These are phyloP conservation scores for Penicillium flavigenum DNA, from an alignment of 495 filamentous ascomycete species.

Conservation along the genomic window DNA sequence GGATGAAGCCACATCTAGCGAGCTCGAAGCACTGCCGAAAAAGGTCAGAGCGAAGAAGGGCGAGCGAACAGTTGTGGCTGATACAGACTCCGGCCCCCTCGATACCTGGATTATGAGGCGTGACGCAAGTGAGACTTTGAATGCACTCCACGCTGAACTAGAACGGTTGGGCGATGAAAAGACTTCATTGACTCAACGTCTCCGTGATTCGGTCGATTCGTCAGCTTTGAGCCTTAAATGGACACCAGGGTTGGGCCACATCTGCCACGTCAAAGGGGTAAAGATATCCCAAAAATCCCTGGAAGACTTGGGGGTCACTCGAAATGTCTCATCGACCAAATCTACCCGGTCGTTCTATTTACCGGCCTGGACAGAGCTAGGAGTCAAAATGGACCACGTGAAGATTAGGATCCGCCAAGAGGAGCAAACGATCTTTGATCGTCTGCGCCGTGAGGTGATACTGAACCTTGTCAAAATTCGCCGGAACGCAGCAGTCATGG, in stretches of 20 bases:
- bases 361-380: constrained; percentile 78
- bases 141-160: constrained; percentile 64
- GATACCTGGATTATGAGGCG: constrained; percentile 85
- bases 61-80: constrained; percentile 26
- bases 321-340: constrained; percentile 72
- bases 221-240: constrained; percentile 72
- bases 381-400: constrained; percentile 67
- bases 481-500: constrained; percentile 82
- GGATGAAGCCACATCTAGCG: constrained; percentile 54
- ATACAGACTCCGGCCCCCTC: constrained; percentile 37
- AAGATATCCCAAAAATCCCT: constrained; percentile 59
- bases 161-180: constrained; percentile 59
- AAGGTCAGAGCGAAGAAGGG: constrained; percentile 40
- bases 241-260: constrained; percentile 80
- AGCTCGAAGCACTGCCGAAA: constrained; percentile 45
- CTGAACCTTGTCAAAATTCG: constrained; percentile 76
- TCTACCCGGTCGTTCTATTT: constrained; percentile 82
- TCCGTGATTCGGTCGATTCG: constrained; percentile 58
- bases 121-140: constrained; percentile 64
- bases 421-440: constrained; percentile 70
- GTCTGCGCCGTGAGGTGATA: constrained; percentile 72
- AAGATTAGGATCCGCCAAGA: constrained; percentile 75
- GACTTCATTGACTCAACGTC: constrained; percentile 51
- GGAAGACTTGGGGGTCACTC: constrained; percentile 48
- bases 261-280: constrained; percentile 81